phyloP scores from a whole-genome alignment of 441 rosid genomes.

The Jatropha podagrica region DNA sequence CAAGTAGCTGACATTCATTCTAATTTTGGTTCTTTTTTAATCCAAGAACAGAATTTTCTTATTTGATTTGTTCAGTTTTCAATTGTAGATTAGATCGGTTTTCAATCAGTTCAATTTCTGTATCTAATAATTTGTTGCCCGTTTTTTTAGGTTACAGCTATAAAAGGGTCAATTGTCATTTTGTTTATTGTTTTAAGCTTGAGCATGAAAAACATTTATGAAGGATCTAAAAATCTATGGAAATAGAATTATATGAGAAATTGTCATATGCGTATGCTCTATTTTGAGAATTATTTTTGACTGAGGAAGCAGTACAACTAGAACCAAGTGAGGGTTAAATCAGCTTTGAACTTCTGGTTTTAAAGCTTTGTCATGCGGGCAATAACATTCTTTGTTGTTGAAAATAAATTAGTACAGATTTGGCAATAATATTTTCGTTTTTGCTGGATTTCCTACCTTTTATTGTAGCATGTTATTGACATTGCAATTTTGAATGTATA shows the following conservation, averaged over 20 bases:
- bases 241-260: background rate
- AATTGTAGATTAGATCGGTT: background rate
- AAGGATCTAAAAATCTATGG: background rate
- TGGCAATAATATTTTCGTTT: background rate
- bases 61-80: conserved; percentile 4
- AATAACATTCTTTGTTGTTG: background rate
- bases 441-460: background rate
- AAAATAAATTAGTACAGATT: background rate
- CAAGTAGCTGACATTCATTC: background rate
- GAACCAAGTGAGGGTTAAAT: background rate
- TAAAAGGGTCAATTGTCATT: background rate
- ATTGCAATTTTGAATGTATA: conserved; percentile 19
- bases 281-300: background rate
- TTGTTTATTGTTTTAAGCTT: background rate
- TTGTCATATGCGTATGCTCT: background rate
- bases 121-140: too few species aligned
- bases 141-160: too few species aligned
- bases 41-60: background rate
- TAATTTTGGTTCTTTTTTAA: background rate
- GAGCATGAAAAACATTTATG: background rate
- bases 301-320: background rate
- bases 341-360: background rate
- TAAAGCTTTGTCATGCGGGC: background rate
- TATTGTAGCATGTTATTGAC: background rate
- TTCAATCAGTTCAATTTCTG: background rate